phyloP scores from a whole-genome alignment of 345 rosid species.

The Moricandia moricandioides region DNA sequence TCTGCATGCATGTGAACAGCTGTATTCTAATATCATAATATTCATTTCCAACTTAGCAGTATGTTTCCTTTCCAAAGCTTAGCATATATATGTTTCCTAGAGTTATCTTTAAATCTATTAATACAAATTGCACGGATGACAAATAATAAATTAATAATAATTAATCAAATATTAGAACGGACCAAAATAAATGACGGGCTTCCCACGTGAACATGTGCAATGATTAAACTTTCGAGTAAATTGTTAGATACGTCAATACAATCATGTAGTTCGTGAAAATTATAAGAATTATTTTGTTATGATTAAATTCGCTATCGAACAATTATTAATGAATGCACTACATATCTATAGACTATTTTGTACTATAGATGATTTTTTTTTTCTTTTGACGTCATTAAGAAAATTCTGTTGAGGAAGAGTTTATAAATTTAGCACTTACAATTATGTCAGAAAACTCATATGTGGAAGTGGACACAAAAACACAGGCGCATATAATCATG shows the following conservation, averaged over 20 bases:
- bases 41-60: neutral
- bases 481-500: neutral
- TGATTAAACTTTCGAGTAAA: conserved; percentile 26
- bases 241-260: conserved; percentile 22
- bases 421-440: neutral
- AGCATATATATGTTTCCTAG: neutral
- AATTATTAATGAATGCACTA: conserved; percentile 12
- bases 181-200: conserved; percentile 15
- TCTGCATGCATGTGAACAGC: conserved; percentile 20
- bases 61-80: neutral
- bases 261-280: conserved; percentile 31
- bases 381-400: neutral
- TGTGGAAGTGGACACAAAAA: neutral
- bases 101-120: neutral
- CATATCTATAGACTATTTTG: neutral
- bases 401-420: neutral
- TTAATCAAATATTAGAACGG: conserved; percentile 6
- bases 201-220: conserved; percentile 35
- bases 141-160: neutral
- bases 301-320: conserved; percentile 15
- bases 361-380: neutral
- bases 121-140: conserved; percentile 12
- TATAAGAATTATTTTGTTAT: conserved; percentile 23
- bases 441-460: neutral
- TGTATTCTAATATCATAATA: neutral